These are phyloP conservation scores for Phytophthora europaea DNA, from an alignment of 352 stramenopile species.

Conservation along the genomic window DNA sequence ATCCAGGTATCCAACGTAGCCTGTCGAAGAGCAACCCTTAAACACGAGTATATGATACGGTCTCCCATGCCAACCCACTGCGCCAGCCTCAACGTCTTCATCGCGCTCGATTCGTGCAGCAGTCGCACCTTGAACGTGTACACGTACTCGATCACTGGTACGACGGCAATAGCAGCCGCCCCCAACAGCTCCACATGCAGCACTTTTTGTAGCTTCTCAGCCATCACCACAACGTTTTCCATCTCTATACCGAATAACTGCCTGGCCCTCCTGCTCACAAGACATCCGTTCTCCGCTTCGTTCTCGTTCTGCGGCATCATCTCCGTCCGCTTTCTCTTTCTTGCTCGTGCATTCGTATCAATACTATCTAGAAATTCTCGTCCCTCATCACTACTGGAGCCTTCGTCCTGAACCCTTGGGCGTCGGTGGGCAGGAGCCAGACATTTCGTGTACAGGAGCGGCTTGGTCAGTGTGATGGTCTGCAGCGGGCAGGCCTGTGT, in stretches of 20 bases:
- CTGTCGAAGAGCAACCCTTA: conserved; percentile 35
- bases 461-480: conserved; percentile 31
- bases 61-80: conserved; percentile 54
- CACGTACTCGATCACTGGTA: conserved; percentile 61
- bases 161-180: conserved; percentile 39
- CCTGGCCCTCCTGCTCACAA: conserved; percentile 16
- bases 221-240: background rate
- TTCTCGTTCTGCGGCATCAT: conserved; percentile 6
- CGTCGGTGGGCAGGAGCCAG: conserved; percentile 19
- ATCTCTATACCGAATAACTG: conserved; percentile 14
- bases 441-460: conserved; percentile 27
- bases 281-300: background rate
- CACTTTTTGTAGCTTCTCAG: conserved; percentile 5
- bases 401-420: background rate
- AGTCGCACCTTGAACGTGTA: conserved; percentile 54
- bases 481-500: conserved; percentile 22
- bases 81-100: conserved; percentile 47
- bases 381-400: conserved; percentile 14
- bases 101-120: conserved; percentile 36
- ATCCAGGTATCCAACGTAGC: conserved; percentile 57
- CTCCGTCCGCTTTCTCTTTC: conserved; percentile 19
- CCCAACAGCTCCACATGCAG: conserved; percentile 54
- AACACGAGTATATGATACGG: conserved; percentile 44
- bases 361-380: background rate
- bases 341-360: background rate